Evolutionary conservation across 2,329 filamentous ascomycete genomes (phyloP), one percentile per base, ranked within the genome.

Genomic region (Grosmannia huntii): DNA sequence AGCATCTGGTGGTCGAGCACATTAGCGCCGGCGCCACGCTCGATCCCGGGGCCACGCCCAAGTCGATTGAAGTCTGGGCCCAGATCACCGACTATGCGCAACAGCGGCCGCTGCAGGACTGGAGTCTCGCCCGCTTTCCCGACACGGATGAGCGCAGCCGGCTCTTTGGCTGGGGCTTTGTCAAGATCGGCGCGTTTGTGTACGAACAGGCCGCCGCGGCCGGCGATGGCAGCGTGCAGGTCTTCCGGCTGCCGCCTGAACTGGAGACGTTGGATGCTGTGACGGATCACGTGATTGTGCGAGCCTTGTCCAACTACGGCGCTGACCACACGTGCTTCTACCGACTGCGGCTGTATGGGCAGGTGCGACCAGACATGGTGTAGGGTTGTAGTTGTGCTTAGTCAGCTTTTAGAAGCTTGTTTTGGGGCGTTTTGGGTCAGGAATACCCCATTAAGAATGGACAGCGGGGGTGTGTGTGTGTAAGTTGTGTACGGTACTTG

Each of bases 1-100:
- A 85, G 63, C 79, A 89, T 64, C 67, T 92, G 1, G 82, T 88
- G 1, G 69, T 92, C 50, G 88, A 92, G 66, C 86, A 91, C 68
- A 84, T 89, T 58, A 73, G 82, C 2, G 76, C 77, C 7, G 74
- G 75, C 1, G 82, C 83, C 2, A 85, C 84, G 0, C 74, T 83
- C 9, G 78, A 85, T 53, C 80, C 84, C 0, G 76, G 73, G 16
- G 73, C 83, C 1, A 83, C 83, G 36, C 89, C 89, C 0, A 77
- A 73, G 56, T 75, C 85, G 2, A 80, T 92, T 59, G 87, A 92
- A 67, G 68, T 92, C 10, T 89, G 86, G 77, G 83, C 78, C 5
- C 74, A 76, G 46, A 78, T 85, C 60, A 73, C 76, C 21, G 76
- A 84, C 52, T 54, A 70, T 27, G 66, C 63, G 72, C 38, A 65